Evolutionary conservation across 169 alveolate genomes (phyloP).

Genomic region (Eimeria necatrix): DNA sequence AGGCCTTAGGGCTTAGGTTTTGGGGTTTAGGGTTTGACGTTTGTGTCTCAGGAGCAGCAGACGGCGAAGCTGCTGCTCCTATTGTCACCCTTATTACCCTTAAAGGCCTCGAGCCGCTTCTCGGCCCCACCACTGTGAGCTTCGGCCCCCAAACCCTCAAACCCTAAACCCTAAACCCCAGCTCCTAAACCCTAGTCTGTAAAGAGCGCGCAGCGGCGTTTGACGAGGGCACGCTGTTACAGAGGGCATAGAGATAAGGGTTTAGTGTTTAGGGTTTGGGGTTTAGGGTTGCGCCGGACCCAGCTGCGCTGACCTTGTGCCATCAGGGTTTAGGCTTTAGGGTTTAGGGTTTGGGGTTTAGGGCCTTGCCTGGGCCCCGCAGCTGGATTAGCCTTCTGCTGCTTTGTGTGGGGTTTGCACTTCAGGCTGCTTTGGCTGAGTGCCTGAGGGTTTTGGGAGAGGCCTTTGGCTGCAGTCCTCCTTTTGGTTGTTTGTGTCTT

Average conservation of each 20-base stretch:
- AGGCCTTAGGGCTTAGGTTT: conserved; percentile 3
- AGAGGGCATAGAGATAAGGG: not conserved
- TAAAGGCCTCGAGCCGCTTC: conserved; percentile 66
- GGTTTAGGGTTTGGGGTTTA: conserved; percentile 19
- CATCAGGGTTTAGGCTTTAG: not conserved
- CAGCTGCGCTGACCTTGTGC: not conserved
- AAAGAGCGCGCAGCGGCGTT: not conserved
- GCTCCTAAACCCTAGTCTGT: not conserved
- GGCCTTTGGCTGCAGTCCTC: not conserved
- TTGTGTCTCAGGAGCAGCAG: not conserved
- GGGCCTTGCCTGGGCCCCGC: not conserved
- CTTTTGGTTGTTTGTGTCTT: not conserved
- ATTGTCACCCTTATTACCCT: conserved; percentile 69
- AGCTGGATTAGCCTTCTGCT: not conserved
- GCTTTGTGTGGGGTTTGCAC: not conserved
- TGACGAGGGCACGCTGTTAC: not conserved
- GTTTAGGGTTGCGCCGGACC: not conserved
- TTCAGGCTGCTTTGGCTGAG: conserved; percentile 20
- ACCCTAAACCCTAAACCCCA: conserved; percentile 39
- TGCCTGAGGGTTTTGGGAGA: not conserved
- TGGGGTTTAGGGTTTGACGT: conserved; percentile 34
- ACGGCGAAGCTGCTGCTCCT: conserved; percentile 22
- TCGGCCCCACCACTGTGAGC: conserved; percentile 74
- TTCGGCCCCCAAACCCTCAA: not conserved
- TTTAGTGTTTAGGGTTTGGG: not conserved